Evolutionary conservation across 495 filamentous ascomycete genomes (phyloP).

Genomic region (Hypomontagnella monticulosa): DNA sequence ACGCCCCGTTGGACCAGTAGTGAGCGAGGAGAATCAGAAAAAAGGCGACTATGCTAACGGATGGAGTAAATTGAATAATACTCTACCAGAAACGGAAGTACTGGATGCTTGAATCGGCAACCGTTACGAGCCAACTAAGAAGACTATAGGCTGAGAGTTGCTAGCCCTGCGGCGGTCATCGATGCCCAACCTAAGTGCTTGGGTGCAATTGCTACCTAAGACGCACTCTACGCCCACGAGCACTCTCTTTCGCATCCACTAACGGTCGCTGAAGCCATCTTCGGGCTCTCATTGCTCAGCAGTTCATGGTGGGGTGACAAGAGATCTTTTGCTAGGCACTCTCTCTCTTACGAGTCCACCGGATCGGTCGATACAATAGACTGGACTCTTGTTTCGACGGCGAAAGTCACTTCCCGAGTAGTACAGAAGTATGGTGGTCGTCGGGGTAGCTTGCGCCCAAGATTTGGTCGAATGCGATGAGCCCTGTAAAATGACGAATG

Average conservation of each 20-base stretch:
- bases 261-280: slow-evolving; percentile 30
- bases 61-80: slow-evolving; percentile 29
- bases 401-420: slow-evolving; percentile 28
- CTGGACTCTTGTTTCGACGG: slow-evolving; percentile 31
- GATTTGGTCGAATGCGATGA: slow-evolving; percentile 33
- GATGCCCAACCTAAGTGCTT: slow-evolving; percentile 23
- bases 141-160: slow-evolving; percentile 18
- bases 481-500: slow-evolving; percentile 40
- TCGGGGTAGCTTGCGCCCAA: slow-evolving; percentile 37
- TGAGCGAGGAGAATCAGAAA: slow-evolving; percentile 24
- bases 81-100: slow-evolving; percentile 26
- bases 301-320: slow-evolving; percentile 39
- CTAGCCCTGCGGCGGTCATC: slow-evolving; percentile 44
- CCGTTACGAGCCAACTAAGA: slow-evolving; percentile 25
- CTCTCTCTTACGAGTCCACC: slow-evolving; percentile 42
- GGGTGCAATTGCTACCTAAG: slow-evolving; percentile 47
- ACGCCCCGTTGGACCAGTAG: slow-evolving; percentile 15
- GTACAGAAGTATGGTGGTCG: slow-evolving; percentile 27
- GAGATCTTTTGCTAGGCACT: slow-evolving; percentile 38
- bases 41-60: slow-evolving; percentile 24
- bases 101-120: slow-evolving; percentile 30
- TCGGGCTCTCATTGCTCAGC: slow-evolving; percentile 41
- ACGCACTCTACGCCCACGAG: slow-evolving; percentile 36
- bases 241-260: slow-evolving; percentile 29
- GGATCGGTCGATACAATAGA: slow-evolving; percentile 47